Evolutionary conservation across 768 basidiomycete species (phyloP), one percentile per base, ranked within the genome.

Genomic region (Leccinum sublutescens): DNA sequence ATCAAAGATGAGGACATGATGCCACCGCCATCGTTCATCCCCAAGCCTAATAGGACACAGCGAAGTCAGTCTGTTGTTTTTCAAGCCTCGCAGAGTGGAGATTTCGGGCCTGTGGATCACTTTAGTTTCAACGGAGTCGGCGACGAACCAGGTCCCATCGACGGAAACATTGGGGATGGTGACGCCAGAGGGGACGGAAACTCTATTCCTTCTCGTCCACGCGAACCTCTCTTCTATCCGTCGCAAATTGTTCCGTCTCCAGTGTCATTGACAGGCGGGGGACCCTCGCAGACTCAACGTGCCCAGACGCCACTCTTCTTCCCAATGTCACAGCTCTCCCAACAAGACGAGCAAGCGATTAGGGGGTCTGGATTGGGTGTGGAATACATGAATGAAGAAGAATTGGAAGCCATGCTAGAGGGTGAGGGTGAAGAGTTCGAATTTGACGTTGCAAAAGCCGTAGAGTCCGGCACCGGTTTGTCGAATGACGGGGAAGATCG

Each of bases 301-400:
- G 47, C 59, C 43, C 50, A 61, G 48, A 63, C 68, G 2, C 74
- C 72, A 10, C 64, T 71, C 77, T 83, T 56, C 68, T 84, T 66
- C 76, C 85, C 69, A 65, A 78, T 57, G 76, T 84, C 86, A n/a
- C 87, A 87, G 67, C 77, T 87, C 38, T 86, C 88, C 3, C 77
- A 76, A 29, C 79, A 77, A 31, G 81, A 84, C 38, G 76, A 79
- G 63, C 81, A 79, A 53, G 76, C 78, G 5, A 76, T 91, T 49
- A 78, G 78, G 38, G 79, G 77, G 27, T 84, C 86, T 1, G 89
- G 89, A 5, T 74, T 92, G 29, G 88, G 86, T 3, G 76, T 87
- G 23, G 88, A 89, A 65, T 67, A 79, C 60, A 89, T 91, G 88
- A 76, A 79, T 58, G 78, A 72, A 5, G 79, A 83, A 23, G 88